A percentile compares a stretch with the other conserved stretches of the same genome.
Evolutionary conservation across 2,329 filamentous ascomycete species (phyloP).

Genomic region (Rugonectria rugulosa): DNA sequence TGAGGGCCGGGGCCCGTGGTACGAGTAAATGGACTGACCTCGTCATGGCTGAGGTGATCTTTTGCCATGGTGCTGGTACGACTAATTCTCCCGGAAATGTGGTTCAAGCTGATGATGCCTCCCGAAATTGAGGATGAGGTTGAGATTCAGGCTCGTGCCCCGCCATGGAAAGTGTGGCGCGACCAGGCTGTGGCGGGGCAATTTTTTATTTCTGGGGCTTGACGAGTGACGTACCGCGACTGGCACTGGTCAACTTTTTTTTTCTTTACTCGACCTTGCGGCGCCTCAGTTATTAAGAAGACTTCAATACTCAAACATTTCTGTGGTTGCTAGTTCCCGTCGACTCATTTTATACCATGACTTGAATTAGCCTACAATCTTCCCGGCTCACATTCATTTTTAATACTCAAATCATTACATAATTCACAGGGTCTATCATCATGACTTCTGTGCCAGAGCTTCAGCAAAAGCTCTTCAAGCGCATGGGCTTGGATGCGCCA

Average conservation of each 20-base stretch:
- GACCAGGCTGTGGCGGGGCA: constrained; percentile 13
- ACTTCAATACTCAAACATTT: too few species aligned
- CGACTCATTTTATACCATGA: not conserved
- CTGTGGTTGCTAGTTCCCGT: too few species aligned
- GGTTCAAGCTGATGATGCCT: constrained; percentile 17
- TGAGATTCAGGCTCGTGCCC: constrained; percentile 31
- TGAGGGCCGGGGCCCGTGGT: too few species aligned
- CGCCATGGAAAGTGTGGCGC: constrained; percentile 29
- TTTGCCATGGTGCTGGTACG: constrained; percentile 30
- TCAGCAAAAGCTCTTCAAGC: constrained; percentile 48
- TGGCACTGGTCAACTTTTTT: constrained; percentile 7
- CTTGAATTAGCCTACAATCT: not conserved
- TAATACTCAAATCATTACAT: not conserved
- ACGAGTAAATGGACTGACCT: constrained; percentile 26
- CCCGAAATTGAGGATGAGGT: constrained; percentile 25
- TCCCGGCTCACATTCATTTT: not conserved
- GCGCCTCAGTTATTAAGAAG: too few species aligned
- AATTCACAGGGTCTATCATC: too few species aligned
- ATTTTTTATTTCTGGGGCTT: not conserved
- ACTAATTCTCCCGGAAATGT: not conserved
- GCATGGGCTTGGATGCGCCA: constrained; percentile 45
- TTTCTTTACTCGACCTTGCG: too few species aligned
- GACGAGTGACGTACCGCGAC: constrained; percentile 8
- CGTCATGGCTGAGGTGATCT: constrained; percentile 37
- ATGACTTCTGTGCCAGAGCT: constrained; percentile 43